Conservation (phyloP, 768 basidiomycete species). For the Omphalotus guepiniiformis region DNA sequence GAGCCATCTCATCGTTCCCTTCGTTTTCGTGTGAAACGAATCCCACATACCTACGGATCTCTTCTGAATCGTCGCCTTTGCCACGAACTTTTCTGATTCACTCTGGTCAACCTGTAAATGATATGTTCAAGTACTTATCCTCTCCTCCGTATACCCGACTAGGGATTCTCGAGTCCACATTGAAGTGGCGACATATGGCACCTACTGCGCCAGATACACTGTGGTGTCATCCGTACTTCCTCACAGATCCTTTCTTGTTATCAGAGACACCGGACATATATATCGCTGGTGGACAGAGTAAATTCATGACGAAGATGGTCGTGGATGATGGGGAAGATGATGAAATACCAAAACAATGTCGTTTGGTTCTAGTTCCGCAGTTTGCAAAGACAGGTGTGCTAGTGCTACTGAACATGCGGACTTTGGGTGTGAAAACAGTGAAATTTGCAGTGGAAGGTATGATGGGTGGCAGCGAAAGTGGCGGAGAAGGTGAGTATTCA, state of each 20-base stretch:
- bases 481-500: not conserved
- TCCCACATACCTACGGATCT: slow-evolving; percentile 78
- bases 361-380: slow-evolving; percentile 77
- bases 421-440: slow-evolving; percentile 64
- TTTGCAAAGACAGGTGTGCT: slow-evolving; percentile 77
- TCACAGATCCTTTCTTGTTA: slow-evolving; percentile 86
- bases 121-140: slow-evolving; percentile 90
- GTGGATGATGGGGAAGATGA: slow-evolving; percentile 34
- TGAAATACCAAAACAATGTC: slow-evolving; percentile 38
- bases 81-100: slow-evolving; percentile 71
- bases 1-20: slow-evolving; percentile 51
- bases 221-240: slow-evolving; percentile 95
- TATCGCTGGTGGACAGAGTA: slow-evolving; percentile 86
- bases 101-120: slow-evolving; percentile 91
- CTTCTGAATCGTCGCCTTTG: slow-evolving; percentile 19
- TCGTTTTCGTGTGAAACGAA: slow-evolving; percentile 83
- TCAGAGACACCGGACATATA: slow-evolving; percentile 86
- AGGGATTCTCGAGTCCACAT: slow-evolving; percentile 69
- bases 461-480: slow-evolving; percentile 19
- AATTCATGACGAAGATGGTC: slow-evolving; percentile 73
- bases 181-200: slow-evolving; percentile 95
- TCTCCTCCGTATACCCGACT: slow-evolving; percentile 68
- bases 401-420: slow-evolving; percentile 75
- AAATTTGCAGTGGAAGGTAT: slow-evolving; percentile 51
- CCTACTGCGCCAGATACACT: slow-evolving; percentile 98